A percentile compares a stretch with the other conserved stretches of the same genome.
Conservation (phyloP, 768 basidiomycete species). For the Suillus subalutaceus region DNA sequence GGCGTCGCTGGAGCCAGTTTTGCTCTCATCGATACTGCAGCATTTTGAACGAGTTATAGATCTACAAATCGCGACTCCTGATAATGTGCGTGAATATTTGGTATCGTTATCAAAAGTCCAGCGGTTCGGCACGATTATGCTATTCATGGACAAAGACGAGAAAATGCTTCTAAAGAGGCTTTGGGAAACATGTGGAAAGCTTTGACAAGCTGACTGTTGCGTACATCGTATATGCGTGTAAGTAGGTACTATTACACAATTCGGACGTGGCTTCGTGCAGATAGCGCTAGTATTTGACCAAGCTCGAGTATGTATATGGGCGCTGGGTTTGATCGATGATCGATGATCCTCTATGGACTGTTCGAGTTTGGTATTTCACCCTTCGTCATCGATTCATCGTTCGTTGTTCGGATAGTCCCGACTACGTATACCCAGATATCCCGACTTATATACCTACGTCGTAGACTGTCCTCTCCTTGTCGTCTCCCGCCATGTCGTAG, state of each 20-base stretch:
- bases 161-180: constrained; percentile 49
- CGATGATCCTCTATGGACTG: too few relatives aligned
- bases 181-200: constrained; percentile 41
- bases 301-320: background rate
- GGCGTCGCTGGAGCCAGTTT: constrained; percentile 66
- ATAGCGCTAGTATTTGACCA: background rate
- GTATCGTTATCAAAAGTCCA: constrained; percentile 53
- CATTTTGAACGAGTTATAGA: constrained; percentile 42
- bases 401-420: too few relatives aligned
- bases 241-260: background rate
- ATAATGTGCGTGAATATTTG: constrained; percentile 50
- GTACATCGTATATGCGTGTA: too few relatives aligned
- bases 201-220: background rate
- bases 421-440: too few relatives aligned
- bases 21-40: constrained; percentile 62
- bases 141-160: constrained; percentile 65
- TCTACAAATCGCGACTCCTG: constrained; percentile 13
- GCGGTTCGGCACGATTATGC: constrained; percentile 62
- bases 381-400: too few relatives aligned
- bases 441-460: too few relatives aligned
- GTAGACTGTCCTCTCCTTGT: too few relatives aligned
- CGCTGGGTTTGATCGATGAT: too few relatives aligned
- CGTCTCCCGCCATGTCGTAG: too few relatives aligned
- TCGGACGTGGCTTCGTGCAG: background rate
- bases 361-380: too few relatives aligned